A percentile compares a stretch with the other conserved stretches of the same genome.
phyloP scores from a whole-genome alignment of 2,329 filamentous ascomycete species.

The Chrysoporthe cubensis region DNA sequence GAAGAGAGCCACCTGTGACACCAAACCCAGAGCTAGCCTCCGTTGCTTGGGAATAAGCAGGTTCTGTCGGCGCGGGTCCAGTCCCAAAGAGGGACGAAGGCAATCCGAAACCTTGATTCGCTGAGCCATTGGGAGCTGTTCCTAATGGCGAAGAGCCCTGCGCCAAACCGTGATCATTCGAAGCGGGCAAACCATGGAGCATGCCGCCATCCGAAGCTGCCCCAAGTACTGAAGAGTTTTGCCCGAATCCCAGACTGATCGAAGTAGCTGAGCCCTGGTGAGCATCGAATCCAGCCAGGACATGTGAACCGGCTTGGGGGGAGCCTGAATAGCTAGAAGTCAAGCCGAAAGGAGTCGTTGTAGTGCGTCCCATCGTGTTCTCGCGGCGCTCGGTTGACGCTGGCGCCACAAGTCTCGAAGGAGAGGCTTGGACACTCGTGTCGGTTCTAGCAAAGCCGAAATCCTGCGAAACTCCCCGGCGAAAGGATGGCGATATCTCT shows the following conservation, averaged over 20 bases:
- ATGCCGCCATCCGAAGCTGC: neutral
- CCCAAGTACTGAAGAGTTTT: neutral
- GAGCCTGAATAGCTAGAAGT: neutral
- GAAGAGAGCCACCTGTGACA: constrained; percentile 13
- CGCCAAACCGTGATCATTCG: neutral
- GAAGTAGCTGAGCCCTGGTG: neutral
- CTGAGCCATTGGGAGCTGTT: neutral
- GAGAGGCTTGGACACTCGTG: constrained; percentile 14
- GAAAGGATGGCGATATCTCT: neutral
- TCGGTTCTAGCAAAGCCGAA: constrained; percentile 7
- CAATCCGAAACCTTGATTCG: neutral
- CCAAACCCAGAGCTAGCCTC: constrained; percentile 14
- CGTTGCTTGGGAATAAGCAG: constrained; percentile 11
- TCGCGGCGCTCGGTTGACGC: neutral
- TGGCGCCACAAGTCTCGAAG: neutral
- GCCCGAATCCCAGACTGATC: neutral
- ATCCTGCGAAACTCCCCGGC: neutral
- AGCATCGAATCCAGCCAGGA: neutral
- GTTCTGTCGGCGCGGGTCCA: constrained; percentile 9
- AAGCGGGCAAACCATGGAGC: neutral
- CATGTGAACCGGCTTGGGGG: neutral
- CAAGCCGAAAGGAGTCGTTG: constrained; percentile 6
- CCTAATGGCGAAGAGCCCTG: constrained; percentile 1
- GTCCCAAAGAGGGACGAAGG: constrained; percentile 6
- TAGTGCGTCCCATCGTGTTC: neutral